Base-by-base conservation (phyloP, 352 stramenopile species). In the Pythium sp. region DNA sequence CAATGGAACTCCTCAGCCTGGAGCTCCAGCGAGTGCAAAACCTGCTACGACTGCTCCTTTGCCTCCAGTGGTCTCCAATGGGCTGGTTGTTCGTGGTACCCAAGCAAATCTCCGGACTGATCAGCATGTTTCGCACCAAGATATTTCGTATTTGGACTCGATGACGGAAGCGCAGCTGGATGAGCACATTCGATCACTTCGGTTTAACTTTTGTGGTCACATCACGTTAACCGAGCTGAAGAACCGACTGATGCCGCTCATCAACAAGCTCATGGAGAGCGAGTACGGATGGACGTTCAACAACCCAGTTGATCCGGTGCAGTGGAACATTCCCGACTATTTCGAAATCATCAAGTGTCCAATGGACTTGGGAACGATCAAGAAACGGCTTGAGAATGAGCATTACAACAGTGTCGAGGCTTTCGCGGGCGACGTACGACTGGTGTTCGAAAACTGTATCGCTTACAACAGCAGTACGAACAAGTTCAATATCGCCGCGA, bases 341-440 rank as follows among this genome's bases (percentile, higher is more conserved):
- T 93, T 95, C 62, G 84, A 96, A 41, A 91, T 97, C 32, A 93
- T 99, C 74, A 98, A 98, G 72, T 95, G 93, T 58, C 97, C 98
- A 0, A 99, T 99, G 97, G 98, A 99, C 79, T 84, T 99, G 22
- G 96, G 96, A 22, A 99, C 97, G n/a, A 98, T 99, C 72, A 97
- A 97, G 73, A 98, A 98, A 75, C 84, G 92, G 1, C 71, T 99
- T 32, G 97, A 99, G 68, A 97, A 92, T 72, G 91, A 96, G 62
- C 89, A 95, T 56, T 99, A 99, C 84, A 91, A 87, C 72, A 95
- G 87, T 12, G 89, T 95, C 20, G 87, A 96, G 61, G 85, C 87
- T 15, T 95, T 95, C 76, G 87, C 89, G 0, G 88, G 78, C 3
- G 89, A 97, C 65, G 85, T 97, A n/a, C 90, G 88, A 0, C 77